Conservation (phyloP, 345 rosid genomes). For the Hevea brasiliensis region DNA sequence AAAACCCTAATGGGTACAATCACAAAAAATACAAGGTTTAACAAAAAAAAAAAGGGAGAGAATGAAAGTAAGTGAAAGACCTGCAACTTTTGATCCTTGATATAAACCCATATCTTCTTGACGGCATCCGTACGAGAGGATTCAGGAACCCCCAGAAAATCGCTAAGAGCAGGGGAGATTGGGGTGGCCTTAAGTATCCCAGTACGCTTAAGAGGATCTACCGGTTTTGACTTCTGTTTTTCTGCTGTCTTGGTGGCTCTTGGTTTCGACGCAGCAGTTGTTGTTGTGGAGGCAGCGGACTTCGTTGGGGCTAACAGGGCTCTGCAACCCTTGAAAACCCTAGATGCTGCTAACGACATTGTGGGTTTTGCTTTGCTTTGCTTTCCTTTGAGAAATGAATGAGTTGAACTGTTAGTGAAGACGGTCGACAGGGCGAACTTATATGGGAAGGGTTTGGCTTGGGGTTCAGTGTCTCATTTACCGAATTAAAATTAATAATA, state of each 20-base stretch:
- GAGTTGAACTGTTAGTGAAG: not conserved
- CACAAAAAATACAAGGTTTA: not conserved
- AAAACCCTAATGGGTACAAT: not conserved
- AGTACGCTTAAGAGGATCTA: no score
- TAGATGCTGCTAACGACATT: conserved; percentile 41
- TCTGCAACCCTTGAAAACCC: conserved; percentile 63
- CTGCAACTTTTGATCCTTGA: conserved; percentile 46
- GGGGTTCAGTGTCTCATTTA: not conserved
- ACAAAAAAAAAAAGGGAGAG: not conserved
- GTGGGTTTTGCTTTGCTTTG: not conserved
- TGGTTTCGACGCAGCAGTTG: not conserved
- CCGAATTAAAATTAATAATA: not conserved
- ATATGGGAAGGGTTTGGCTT: not conserved
- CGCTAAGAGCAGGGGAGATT: no score
- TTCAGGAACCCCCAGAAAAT: no score
- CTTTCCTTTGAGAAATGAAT: not conserved
- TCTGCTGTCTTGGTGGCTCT: not conserved
- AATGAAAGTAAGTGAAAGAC: conserved; percentile 32
- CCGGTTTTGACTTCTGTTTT: conserved; percentile 30
- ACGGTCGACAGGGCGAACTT: not conserved
- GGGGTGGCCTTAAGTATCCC: no score
- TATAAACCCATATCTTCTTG: no score
- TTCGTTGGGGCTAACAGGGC: conserved; percentile 56
- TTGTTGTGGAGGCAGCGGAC: conserved; percentile 20
- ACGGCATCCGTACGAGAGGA: no score